A percentile compares a stretch with the other conserved stretches of the same genome.
These are phyloP conservation scores for Phytopythium ostracodes DNA, from an alignment of 352 stramenopile species.

Conservation along the genomic window DNA sequence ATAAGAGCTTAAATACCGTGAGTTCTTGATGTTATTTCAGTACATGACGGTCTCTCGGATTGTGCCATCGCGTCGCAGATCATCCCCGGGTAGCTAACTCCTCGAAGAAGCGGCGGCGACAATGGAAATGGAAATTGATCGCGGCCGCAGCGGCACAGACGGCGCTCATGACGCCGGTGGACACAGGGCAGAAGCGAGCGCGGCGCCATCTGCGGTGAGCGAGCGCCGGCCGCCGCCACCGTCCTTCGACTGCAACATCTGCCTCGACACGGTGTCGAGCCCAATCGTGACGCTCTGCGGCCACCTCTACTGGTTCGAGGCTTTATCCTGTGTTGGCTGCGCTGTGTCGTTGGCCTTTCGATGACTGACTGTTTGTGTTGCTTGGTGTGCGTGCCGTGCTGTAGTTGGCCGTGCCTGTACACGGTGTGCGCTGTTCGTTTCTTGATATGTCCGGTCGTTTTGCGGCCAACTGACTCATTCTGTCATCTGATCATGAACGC, in stretches of 20 bases:
- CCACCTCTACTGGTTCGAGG: slow-evolving; percentile 84
- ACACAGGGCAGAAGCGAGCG: too few relatives aligned
- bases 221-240: slow-evolving; percentile 3
- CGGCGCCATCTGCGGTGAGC: too few relatives aligned
- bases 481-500: background rate
- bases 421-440: slow-evolving; percentile 24
- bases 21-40: too few relatives aligned
- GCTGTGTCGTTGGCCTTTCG: background rate
- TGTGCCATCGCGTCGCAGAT: too few relatives aligned
- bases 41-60: too few relatives aligned
- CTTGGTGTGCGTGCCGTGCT: background rate
- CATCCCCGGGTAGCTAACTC: too few relatives aligned
- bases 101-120: too few relatives aligned
- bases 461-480: background rate
- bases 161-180: too few relatives aligned
- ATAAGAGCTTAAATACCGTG: too few relatives aligned
- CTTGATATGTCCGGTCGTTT: background rate
- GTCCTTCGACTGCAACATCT: slow-evolving; percentile 89
- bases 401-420: slow-evolving; percentile 84
- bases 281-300: slow-evolving; percentile 89
- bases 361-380: background rate
- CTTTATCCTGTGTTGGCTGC: background rate
- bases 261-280: slow-evolving; percentile 79
- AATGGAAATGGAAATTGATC: background rate
- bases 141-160: too few relatives aligned